Conservation (phyloP, 108 stramenopile genomes). For the Cyclostephanos tholiformis region DNA sequence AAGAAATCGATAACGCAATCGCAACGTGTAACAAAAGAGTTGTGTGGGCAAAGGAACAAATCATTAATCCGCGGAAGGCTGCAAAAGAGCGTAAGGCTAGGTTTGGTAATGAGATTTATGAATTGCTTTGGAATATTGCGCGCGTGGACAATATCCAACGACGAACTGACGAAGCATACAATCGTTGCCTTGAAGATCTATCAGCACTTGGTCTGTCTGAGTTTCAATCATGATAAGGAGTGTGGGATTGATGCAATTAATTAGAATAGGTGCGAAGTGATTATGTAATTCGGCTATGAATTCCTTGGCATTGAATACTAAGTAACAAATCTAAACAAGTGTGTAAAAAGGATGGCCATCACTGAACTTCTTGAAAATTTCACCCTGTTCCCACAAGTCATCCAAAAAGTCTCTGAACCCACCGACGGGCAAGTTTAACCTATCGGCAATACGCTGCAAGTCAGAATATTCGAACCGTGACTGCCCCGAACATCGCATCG, state of each 20-base stretch:
- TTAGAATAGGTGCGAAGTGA: neutral
- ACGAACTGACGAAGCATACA: constrained; percentile 17
- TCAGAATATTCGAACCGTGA: constrained; percentile 60
- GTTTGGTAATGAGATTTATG: constrained; percentile 27
- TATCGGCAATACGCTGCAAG: constrained; percentile 68
- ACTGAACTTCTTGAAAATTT: constrained; percentile 52
- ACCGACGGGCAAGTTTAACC: constrained; percentile 56
- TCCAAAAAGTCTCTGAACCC: constrained; percentile 77
- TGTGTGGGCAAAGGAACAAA: constrained; percentile 13
- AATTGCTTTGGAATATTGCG: constrained; percentile 21
- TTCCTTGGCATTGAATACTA: neutral
- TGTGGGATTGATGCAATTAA: neutral
- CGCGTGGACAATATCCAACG: constrained; percentile 11
- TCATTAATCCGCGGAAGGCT: neutral
- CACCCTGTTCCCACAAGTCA: constrained; percentile 67
- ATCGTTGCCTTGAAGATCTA: constrained; percentile 11
- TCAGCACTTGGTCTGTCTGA: constrained; percentile 6
- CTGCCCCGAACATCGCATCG: constrained; percentile 36
- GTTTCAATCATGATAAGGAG: neutral
- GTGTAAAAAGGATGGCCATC: constrained; percentile 46
- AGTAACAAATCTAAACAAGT: neutral
- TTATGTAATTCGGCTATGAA: neutral
- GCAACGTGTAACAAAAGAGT: constrained; percentile 8
- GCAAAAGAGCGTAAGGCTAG: constrained; percentile 20
- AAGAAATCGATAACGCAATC: constrained; percentile 1